A percentile compares a stretch with the other conserved stretches of the same genome.
These are phyloP conservation scores for Saccharomyces pastorianus DNA, from an alignment of 1,139 yeast species.

Conservation along the genomic window DNA sequence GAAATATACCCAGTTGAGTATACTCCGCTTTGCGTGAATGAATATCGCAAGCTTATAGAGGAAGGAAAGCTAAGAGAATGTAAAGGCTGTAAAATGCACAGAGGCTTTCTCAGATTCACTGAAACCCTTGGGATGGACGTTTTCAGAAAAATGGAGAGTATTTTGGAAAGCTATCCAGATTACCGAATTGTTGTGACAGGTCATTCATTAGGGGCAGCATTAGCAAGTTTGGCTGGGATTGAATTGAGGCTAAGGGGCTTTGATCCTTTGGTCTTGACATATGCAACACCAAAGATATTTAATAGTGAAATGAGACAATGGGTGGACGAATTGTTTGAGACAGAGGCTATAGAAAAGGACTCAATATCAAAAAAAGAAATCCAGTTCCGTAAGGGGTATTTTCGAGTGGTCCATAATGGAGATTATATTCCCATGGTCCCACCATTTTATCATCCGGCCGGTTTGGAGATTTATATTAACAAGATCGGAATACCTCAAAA, in stretches of 20 bases:
- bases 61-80: slow-evolving; percentile 32
- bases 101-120: slow-evolving; percentile 45
- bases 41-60: slow-evolving; percentile 20
- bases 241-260: slow-evolving; percentile 48
- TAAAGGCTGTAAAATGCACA: slow-evolving; percentile 47
- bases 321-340: slow-evolving; percentile 44
- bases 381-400: slow-evolving; percentile 28
- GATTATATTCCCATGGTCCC: slow-evolving; percentile 57
- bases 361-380: slow-evolving; percentile 14
- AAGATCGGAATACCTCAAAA: slow-evolving; percentile 42
- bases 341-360: slow-evolving; percentile 26
- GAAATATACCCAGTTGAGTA: slow-evolving; percentile 39
- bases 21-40: slow-evolving; percentile 27
- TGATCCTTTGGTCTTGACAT: slow-evolving; percentile 46
- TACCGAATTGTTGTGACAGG: slow-evolving; percentile 51
- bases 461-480: slow-evolving; percentile 42
- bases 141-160: slow-evolving; percentile 31
- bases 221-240: slow-evolving; percentile 52
- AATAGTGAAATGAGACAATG: slow-evolving; percentile 43
- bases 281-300: slow-evolving; percentile 58
- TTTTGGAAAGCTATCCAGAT: slow-evolving; percentile 36
- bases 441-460: slow-evolving; percentile 43
- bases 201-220: slow-evolving; percentile 69
- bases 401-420: slow-evolving; percentile 48
- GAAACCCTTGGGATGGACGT: slow-evolving; percentile 36